Conservation (phyloP, 2,329 filamentous ascomycete species). For the Talaromyces amestolkiae region DNA sequence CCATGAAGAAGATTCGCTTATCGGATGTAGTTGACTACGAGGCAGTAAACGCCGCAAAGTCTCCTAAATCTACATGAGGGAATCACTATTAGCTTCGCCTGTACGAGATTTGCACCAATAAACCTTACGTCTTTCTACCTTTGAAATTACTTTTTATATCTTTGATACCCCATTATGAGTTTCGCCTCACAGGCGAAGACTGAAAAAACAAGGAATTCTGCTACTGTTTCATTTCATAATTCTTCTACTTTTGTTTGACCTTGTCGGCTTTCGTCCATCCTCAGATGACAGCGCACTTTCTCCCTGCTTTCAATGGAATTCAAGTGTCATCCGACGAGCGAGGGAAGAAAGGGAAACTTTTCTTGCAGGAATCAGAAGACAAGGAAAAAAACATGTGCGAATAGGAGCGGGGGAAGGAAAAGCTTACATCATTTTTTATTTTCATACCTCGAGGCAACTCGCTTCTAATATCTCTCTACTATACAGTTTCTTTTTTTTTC, state of each 20-base stretch:
- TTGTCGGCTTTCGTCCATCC: not conserved
- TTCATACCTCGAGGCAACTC: not conserved
- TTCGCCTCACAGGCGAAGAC: slow-evolving; percentile 13
- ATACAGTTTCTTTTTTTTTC: slow-evolving; percentile 2
- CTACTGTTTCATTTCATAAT: slow-evolving; percentile 5
- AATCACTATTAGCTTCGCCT: slow-evolving; percentile 1
- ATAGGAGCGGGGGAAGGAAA: slow-evolving; percentile 6
- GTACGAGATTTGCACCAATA: slow-evolving; percentile 5
- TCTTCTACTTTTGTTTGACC: slow-evolving; percentile 4
- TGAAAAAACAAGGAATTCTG: slow-evolving; percentile 10
- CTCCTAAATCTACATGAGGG: slow-evolving; percentile 29
- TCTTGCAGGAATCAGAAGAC: not conserved
- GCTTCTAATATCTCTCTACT: slow-evolving; percentile 14
- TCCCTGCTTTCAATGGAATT: not conserved
- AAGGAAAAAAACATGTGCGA: slow-evolving; percentile 10
- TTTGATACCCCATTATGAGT: slow-evolving; percentile 21
- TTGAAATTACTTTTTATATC: slow-evolving; percentile 27
- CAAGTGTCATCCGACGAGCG: not conserved
- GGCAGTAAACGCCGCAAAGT: slow-evolving; percentile 32
- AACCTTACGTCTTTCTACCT: slow-evolving; percentile 19
- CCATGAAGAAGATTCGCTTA: slow-evolving; percentile 57
- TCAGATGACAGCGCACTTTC: not conserved
- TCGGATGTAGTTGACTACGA: slow-evolving; percentile 53
- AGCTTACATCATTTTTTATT: slow-evolving; percentile 2
- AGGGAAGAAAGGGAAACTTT: not conserved